A percentile compares a stretch with the other conserved stretches of the same genome.
Evolutionary conservation across 2,329 filamentous ascomycete species (phyloP).

Genomic region (Dendrostoma leiphaemia): DNA sequence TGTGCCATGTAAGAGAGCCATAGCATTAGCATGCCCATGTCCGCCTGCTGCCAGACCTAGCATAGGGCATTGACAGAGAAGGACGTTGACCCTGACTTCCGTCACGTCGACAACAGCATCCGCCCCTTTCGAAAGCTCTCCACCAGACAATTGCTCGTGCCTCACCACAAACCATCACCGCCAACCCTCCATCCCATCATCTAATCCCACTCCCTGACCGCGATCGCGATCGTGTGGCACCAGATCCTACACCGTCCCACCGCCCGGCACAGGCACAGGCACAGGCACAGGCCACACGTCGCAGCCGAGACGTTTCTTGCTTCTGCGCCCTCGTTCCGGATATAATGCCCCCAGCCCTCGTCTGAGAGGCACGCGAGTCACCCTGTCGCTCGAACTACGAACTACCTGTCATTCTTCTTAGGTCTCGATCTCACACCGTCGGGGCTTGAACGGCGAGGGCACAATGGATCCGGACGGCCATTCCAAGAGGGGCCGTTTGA

Average conservation of each 20-base stretch:
- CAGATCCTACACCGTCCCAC: constrained; percentile 6
- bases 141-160: too few species aligned
- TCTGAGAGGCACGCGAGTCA: constrained; percentile 16
- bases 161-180: too few species aligned
- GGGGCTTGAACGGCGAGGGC: background rate
- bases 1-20: too few species aligned
- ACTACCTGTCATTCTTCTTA: background rate
- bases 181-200: constrained; percentile 4
- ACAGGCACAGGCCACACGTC: constrained; percentile 2
- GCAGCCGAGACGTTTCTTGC: background rate
- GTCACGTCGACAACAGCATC: background rate
- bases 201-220: too few species aligned
- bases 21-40: too few species aligned
- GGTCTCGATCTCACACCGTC: background rate
- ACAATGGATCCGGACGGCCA: constrained; percentile 16
- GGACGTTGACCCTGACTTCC: background rate
- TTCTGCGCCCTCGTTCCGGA: background rate
- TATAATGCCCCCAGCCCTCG: constrained; percentile 11
- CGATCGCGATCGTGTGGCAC: constrained; percentile 16
- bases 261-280: too few species aligned
- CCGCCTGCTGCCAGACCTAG: too few species aligned
- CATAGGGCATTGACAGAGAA: background rate
- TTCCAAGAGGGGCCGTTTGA: constrained; percentile 51
- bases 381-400: background rate
- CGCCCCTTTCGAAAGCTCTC: background rate